Conservation (phyloP, 306 rosid genomes). For the Dryas drummondii region DNA sequence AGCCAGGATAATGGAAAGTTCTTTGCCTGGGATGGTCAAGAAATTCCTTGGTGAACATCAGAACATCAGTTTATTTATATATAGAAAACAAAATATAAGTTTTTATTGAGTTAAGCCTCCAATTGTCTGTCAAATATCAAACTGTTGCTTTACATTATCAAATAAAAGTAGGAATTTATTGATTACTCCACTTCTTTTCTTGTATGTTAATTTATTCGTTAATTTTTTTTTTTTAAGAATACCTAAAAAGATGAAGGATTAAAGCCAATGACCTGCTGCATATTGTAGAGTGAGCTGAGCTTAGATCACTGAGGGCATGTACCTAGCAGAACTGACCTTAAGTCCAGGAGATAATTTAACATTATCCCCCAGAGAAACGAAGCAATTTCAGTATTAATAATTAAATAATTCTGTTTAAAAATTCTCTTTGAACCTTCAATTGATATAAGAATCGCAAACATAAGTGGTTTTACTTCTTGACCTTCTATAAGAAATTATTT, state of each 20-base stretch:
- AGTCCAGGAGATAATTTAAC: too few relatives aligned
- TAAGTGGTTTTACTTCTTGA: not conserved
- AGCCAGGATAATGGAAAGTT: slow-evolving; percentile 80
- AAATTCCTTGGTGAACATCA: slow-evolving; percentile 75
- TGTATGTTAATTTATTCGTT: not conserved
- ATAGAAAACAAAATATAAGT: not conserved
- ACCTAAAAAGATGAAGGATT: too few relatives aligned
- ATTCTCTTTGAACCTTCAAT: not conserved
- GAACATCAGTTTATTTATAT: not conserved
- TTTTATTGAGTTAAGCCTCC: not conserved
- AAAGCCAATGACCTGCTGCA: too few relatives aligned
- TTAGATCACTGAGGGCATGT: too few relatives aligned
- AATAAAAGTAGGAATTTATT: not conserved
- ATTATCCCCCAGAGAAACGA: too few relatives aligned
- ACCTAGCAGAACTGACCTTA: too few relatives aligned
- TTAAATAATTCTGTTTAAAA: too few relatives aligned
- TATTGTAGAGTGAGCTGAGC: too few relatives aligned
- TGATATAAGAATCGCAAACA: not conserved
- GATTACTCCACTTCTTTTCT: not conserved
- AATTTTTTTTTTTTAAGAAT: too few relatives aligned
- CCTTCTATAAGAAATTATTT: not conserved
- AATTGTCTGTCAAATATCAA: not conserved
- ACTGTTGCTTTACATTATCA: not conserved
- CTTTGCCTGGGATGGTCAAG: slow-evolving; percentile 97
- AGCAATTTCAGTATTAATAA: too few relatives aligned